A percentile compares a stretch with the other conserved stretches of the same genome.
phyloP scores from a whole-genome alignment of 768 basidiomycete species.

The Termitomyces sp. region DNA sequence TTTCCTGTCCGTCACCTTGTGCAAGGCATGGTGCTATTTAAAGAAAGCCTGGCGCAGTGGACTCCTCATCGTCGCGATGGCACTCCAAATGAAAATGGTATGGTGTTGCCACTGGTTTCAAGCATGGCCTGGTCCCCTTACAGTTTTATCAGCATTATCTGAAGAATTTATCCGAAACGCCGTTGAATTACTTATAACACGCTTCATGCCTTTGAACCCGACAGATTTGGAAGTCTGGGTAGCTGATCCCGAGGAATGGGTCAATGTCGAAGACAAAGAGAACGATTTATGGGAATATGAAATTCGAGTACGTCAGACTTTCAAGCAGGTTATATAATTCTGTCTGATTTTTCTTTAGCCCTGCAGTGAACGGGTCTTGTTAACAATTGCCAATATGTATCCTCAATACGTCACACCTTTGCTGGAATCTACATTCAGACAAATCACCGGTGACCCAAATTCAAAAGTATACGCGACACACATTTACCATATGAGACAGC shows the following conservation, averaged over 20 bases:
- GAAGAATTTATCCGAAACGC: conserved; percentile 71
- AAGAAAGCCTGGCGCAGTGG: conserved; percentile 80
- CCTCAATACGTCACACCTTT: conserved; percentile 65
- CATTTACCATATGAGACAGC: conserved; percentile 20
- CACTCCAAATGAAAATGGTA: conserved; percentile 56
- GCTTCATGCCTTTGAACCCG: conserved; percentile 81
- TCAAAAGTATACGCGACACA: not conserved
- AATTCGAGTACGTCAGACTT: conserved; percentile 59
- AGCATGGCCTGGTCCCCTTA: not conserved
- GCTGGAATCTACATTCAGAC: conserved; percentile 55
- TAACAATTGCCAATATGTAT: conserved; percentile 73
- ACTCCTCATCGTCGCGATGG: conserved; percentile 61
- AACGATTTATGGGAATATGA: conserved; percentile 94
- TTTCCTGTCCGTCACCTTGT: conserved; percentile 82
- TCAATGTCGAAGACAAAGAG: conserved; percentile 84
- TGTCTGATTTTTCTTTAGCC: conserved; percentile 48
- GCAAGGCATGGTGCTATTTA: conserved; percentile 84
- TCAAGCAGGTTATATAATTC: not conserved
- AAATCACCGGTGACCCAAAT: conserved; percentile 50
- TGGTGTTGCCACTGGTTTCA: conserved; percentile 11
- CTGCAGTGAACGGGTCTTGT: conserved; percentile 89
- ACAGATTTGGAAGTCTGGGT: conserved; percentile 82
- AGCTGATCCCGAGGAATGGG: conserved; percentile 92
- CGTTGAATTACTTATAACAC: conserved; percentile 72
- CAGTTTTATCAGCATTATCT: conserved; percentile 46